Percentiles rank a stretch among this genome's conserved stretches.
phyloP scores from a whole-genome alignment of 169 alveolate species.

The Perkinsus marinus region DNA sequence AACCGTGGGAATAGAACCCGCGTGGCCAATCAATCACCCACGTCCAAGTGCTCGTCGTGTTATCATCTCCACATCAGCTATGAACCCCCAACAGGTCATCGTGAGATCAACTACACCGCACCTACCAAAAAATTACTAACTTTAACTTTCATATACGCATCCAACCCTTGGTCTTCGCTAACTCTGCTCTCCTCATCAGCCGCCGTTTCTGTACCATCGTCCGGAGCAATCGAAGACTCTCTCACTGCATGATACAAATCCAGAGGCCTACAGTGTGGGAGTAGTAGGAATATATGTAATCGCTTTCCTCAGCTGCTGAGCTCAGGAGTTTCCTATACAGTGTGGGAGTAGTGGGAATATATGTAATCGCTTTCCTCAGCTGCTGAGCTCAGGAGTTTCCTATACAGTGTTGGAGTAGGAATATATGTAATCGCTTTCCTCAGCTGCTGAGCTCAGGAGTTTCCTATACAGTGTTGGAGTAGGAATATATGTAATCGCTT shows the following conservation, averaged over 20 bases:
- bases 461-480: too few species aligned
- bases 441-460: too few species aligned
- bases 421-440: too few species aligned
- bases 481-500: too few species aligned
- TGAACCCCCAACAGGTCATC: not conserved
- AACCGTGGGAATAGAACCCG: not conserved
- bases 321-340: too few species aligned
- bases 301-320: too few species aligned
- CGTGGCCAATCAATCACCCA: not conserved
- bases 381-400: too few species aligned
- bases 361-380: too few species aligned
- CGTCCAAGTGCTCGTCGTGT: not conserved
- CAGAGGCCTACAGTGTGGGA: not conserved
- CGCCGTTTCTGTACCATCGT: not conserved
- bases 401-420: too few species aligned
- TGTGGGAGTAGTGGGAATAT: too few species aligned
- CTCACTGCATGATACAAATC: not conserved
- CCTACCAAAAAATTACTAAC: not conserved
- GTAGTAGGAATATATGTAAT: too few species aligned
- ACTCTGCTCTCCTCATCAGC: not conserved
- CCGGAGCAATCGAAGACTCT: not conserved
- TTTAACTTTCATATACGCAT: not conserved
- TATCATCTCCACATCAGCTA: not conserved
- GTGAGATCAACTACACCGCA: not conserved
- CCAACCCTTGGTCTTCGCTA: not conserved